Evolutionary conservation across 2,329 filamentous ascomycete species (phyloP), one percentile per base, ranked within the genome.

Genomic region (Sphaerulina musiva): DNA sequence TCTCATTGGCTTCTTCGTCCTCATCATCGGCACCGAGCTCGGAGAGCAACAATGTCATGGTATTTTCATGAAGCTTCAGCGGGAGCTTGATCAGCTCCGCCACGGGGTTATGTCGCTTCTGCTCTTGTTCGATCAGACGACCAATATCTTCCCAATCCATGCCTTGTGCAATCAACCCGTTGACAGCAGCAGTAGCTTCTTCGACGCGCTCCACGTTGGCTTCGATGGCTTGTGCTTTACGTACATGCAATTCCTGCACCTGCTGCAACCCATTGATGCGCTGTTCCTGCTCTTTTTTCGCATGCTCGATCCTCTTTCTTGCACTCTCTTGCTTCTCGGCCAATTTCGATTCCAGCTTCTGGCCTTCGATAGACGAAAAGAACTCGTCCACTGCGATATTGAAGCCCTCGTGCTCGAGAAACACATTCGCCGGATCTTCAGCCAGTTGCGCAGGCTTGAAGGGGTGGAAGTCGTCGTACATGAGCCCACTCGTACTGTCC

Each of bases 81-180:
- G 93, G 92, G 14, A 95, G 74, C 67, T 87, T 87, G 66, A 98
- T 95, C 43, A 90, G 84, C 54, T 86, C 80, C 1, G 93, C 93
- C 6, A 98, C 90, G 0, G 88, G 82, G 61, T 98, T 98, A 29
- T 82, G 78, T 46, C 84, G 79, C 57, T 78, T 82, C 69, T 95
- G 87, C 68, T 97, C 92, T 61, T 89, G 81, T 68, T 95, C 89
- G 49, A 98, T 87, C 58, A 98, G 74, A 55, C 86, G 87, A 8
- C 82, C 89, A 64, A 97, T 91, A 61, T 96, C 87, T 9, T 89
- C 83, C 93, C 93, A 98, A 64, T 98, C 93, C 90, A 97, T 97
- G 9, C 92, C 92, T 66, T 95, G 89, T 4, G 82, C 82, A 56
- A 98, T 82, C n/a, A 97, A 75, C 0, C 89, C 88, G 69, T 95